phyloP scores from a whole-genome alignment of 257 asterid species.

The Galeopsis tetrahit region DNA sequence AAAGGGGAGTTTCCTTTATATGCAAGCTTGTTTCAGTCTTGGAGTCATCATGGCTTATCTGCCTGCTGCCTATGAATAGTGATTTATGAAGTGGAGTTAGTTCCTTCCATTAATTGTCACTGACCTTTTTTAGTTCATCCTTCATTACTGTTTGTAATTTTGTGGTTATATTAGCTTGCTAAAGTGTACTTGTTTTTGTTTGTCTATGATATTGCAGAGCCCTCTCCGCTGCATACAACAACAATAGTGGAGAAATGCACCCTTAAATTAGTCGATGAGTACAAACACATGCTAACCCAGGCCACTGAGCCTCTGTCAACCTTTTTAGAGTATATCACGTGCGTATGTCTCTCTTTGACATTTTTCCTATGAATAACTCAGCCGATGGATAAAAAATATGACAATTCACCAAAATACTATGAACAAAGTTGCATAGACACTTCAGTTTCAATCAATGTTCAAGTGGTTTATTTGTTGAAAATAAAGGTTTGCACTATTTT shows the following conservation, averaged over 20 bases:
- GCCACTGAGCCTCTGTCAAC: constrained; percentile 93
- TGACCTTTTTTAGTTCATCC: not conserved
- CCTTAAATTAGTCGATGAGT: constrained; percentile 88
- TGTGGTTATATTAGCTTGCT: constrained; percentile 15
- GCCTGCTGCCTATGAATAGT: constrained; percentile 1
- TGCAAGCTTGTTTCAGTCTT: not conserved
- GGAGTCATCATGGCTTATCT: not conserved
- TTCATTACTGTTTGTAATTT: not conserved
- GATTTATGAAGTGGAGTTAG: constrained; percentile 17
- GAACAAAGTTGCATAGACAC: not conserved
- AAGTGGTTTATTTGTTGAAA: constrained; percentile 4
- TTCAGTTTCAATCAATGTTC: constrained; percentile 14
- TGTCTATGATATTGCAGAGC: constrained; percentile 61
- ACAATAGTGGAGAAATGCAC: constrained; percentile 99
- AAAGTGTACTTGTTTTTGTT: constrained; percentile 13
- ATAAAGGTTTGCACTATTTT: not conserved
- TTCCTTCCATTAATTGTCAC: not conserved
- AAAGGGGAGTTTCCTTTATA: not conserved
- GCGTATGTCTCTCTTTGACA: constrained; percentile 29
- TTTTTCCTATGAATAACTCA: not conserved
- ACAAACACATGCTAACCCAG: constrained; percentile 86
- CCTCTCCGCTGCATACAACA: constrained; percentile 91
- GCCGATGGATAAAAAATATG: not conserved
- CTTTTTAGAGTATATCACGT: constrained; percentile 89
- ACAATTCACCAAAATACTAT: not conserved